Conservation (phyloP, 2,329 filamentous ascomycete species). For the Clarireedia monteithiana region DNA sequence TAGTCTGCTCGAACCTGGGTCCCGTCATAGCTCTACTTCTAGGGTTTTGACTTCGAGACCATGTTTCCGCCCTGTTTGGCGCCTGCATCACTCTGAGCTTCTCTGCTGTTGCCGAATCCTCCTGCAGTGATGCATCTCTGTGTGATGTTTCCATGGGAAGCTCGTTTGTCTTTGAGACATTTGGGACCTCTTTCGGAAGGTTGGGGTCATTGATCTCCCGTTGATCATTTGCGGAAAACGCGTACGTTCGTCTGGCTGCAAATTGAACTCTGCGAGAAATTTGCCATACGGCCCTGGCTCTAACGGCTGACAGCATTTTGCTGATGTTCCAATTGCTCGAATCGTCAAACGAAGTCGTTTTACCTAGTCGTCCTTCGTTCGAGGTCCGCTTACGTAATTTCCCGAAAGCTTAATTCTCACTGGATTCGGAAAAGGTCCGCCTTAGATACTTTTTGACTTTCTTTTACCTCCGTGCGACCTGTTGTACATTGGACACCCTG, state of each 20-base stretch:
- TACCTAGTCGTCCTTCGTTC: not conserved
- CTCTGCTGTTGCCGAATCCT: constrained; percentile 39
- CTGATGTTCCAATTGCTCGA: constrained; percentile 21
- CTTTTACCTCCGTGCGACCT: constrained; percentile 3
- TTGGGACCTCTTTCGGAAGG: constrained; percentile 38
- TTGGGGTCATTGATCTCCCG: constrained; percentile 34
- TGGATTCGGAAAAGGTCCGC: constrained; percentile 2
- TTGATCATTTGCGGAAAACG: constrained; percentile 43
- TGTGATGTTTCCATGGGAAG: constrained; percentile 40
- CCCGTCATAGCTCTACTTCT: constrained; percentile 82
- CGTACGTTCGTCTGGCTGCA: constrained; percentile 22
- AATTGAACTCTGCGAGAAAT: constrained; percentile 29
- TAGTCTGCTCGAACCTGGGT: constrained; percentile 94
- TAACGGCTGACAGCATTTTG: constrained; percentile 37
- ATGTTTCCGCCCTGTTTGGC: constrained; percentile 73
- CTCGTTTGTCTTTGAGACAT: constrained; percentile 55
- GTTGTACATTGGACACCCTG: not conserved
- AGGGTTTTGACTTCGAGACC: constrained; percentile 81
- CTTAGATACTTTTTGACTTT: not conserved
- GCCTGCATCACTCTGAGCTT: constrained; percentile 50
- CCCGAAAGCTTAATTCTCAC: constrained; percentile 2
- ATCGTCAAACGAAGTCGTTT: not conserved
- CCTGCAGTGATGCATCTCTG: constrained; percentile 46
- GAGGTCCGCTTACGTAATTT: constrained; percentile 4
- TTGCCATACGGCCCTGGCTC: constrained; percentile 33